Conservation (phyloP, 164 flowering plant genomes). For the Tinospora cordifolia region DNA sequence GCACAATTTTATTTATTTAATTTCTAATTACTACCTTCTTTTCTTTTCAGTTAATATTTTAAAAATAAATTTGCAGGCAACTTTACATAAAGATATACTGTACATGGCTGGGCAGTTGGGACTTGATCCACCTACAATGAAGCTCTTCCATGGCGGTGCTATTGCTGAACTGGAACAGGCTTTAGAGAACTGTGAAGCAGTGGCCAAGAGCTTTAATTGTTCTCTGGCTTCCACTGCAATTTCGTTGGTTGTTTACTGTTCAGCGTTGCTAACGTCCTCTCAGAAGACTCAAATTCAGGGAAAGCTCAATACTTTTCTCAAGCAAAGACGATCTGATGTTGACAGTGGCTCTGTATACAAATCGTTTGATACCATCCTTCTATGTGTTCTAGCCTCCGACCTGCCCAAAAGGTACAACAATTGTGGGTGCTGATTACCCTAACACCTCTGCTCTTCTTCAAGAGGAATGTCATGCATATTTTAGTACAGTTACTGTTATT, state of each 20-base stretch:
- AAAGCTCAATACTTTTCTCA: slow-evolving; percentile 32
- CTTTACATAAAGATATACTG: slow-evolving; percentile 68
- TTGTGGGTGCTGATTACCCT: slow-evolving; percentile 5
- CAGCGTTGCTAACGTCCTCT: slow-evolving; percentile 31
- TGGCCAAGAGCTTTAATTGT: slow-evolving; percentile 64
- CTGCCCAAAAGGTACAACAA: slow-evolving; percentile 75
- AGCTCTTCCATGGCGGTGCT: slow-evolving; percentile 53
- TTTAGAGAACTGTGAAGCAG: slow-evolving; percentile 75
- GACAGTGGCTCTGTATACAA: slow-evolving; percentile 20
- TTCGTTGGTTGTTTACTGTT: slow-evolving; percentile 64
- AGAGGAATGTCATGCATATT: not conserved
- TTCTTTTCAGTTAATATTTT: not conserved
- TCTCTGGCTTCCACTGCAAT: slow-evolving; percentile 65
- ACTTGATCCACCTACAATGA: slow-evolving; percentile 94
- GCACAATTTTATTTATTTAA: not conserved
- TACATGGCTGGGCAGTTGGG: slow-evolving; percentile 99
- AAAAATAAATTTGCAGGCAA: slow-evolving; percentile 49
- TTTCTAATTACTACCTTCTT: not conserved
- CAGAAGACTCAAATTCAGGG: slow-evolving; percentile 44
- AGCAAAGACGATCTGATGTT: slow-evolving; percentile 24
- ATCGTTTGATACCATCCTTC: slow-evolving; percentile 37
- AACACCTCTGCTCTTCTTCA: not conserved
- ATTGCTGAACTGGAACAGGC: slow-evolving; percentile 70
- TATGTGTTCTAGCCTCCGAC: slow-evolving; percentile 70
- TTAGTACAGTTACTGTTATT: not conserved